Base-by-base conservation (phyloP, 148 eudicot genomes). In the Pouteria glomerata region DNA sequence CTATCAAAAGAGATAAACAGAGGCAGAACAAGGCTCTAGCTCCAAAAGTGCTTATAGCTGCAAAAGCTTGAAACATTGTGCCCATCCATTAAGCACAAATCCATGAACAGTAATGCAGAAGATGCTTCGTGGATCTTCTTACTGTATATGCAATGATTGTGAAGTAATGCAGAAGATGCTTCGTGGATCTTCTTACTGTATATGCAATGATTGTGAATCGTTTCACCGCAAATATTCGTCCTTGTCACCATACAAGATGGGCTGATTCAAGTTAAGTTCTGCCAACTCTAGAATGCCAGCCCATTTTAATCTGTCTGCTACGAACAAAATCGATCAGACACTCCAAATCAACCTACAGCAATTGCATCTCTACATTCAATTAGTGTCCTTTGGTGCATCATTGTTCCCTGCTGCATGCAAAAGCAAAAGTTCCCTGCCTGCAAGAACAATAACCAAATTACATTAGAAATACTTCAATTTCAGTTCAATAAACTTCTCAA, bases 221-320 rank as follows among this genome's bases (percentile, higher is more conserved):
- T n/a, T 37, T 62, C 27, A 18, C 39, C 15, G 45, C 4, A 35
- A 34, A 11, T 5, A 6, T 29, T 18, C 29, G 35, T 37, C 27
- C 44, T 62, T 14, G 3, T 35, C 7, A 27, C 16, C n/a, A 29
- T 7, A n/a, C 29, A 21, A 37, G 45, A 62, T 7, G 21, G 16
- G 2, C 27, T 14, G n/a, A 14, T 16, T 37, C 45, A 34, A 18
- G 66, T 33, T n/a, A 8, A 35, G n/a, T 4, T n/a, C n/a, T n/a
- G n/a, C n/a, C n/a, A n/a, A n/a, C n/a, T n/a, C n/a, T n/a, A n/a
- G n/a, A n/a, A 58, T 18, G 63, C 45, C 1, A 39, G 27, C 19
- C 60, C 24, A 74, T 48, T 26, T 35, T 74, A 67, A 57, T 74
- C 60, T 57, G 61, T 1, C 30, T 39, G 52, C 45, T 24, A 35